Conservation (phyloP, 2,329 filamentous ascomycete genomes). For the Aschersonia sp. region DNA sequence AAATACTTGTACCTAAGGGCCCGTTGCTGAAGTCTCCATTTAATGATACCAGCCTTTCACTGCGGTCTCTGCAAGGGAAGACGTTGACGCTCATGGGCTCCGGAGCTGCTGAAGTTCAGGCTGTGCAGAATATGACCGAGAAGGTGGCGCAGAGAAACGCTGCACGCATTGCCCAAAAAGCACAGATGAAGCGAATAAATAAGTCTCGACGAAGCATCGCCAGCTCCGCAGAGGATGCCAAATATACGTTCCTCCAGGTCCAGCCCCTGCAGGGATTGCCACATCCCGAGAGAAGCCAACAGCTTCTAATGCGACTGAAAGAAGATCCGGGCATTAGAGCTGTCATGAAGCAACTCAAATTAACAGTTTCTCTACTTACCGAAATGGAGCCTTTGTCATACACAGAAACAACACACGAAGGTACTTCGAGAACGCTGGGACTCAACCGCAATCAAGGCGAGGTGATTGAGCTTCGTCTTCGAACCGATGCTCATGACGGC, state of each 20-base stretch:
- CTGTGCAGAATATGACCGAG: conserved; percentile 34
- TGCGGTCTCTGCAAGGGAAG: conserved; percentile 35
- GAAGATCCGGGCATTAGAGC: conserved; percentile 75
- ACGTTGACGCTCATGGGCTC: conserved; percentile 54
- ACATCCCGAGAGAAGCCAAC: conserved; percentile 53
- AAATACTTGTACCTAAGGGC: conserved; percentile 51
- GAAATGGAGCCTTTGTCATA: conserved; percentile 89
- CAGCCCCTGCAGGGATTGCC: conserved; percentile 67
- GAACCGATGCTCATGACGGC: conserved; percentile 91
- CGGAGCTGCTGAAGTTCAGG: conserved; percentile 42
- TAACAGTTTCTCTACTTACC: conserved; percentile 72
- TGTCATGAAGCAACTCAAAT: conserved; percentile 73
- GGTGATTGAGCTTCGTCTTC: conserved; percentile 75
- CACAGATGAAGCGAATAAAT: conserved; percentile 10
- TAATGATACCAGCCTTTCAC: conserved; percentile 37
- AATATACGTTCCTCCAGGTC: conserved; percentile 72
- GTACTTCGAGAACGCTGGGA: conserved; percentile 62
- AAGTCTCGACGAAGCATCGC: conserved; percentile 2
- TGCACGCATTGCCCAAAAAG: conserved; percentile 18
- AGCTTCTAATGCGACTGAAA: conserved; percentile 61
- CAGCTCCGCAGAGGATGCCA: conserved; percentile 33
- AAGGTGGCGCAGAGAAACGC: conserved; percentile 32
- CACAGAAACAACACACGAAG: conserved; percentile 57
- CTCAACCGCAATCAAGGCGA: conserved; percentile 80
- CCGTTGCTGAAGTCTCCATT: conserved; percentile 52